These are phyloP conservation scores for Annona squamosa DNA, from an alignment of 164 flowering plant genomes.

Conservation along the genomic window DNA sequence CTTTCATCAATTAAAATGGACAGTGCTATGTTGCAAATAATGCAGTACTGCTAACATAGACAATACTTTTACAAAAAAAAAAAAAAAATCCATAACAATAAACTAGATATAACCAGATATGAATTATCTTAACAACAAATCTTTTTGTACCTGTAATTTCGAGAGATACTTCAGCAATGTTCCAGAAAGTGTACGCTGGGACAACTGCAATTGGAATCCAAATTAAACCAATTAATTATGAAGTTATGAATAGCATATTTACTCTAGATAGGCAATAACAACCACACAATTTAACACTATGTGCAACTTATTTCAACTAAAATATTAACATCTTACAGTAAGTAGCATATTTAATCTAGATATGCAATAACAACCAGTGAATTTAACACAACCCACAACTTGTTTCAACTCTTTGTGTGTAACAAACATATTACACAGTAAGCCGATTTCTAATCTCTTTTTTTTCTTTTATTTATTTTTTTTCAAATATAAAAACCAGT, in stretches of 20 bases:
- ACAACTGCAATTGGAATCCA: slow-evolving; percentile 53
- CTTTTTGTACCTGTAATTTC: slow-evolving; percentile 70
- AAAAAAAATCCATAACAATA: background rate
- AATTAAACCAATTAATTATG: background rate
- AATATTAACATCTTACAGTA: too few species aligned
- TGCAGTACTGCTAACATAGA: too few species aligned
- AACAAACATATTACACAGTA: too few species aligned
- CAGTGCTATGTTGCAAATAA: background rate
- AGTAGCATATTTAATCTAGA: too few species aligned
- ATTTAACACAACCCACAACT: too few species aligned
- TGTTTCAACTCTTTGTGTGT: too few species aligned
- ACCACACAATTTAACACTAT: too few species aligned
- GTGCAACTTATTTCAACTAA: too few species aligned
- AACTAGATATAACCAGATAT: background rate
- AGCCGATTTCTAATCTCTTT: too few species aligned
- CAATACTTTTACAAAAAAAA: background rate
- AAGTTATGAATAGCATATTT: background rate
- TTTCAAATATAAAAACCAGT: too few species aligned
- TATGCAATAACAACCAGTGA: too few species aligned
- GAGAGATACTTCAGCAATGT: slow-evolving; percentile 89
- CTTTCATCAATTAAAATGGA: background rate
- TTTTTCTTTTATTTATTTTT: too few species aligned
- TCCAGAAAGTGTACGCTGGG: slow-evolving; percentile 85
- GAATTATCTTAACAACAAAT: background rate
- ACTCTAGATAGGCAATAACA: slow-evolving; percentile 1